A percentile compares a stretch with the other conserved stretches of the same genome.
Evolutionary conservation across 768 basidiomycete species (phyloP).

Genomic region (Tremella mesenterica): DNA sequence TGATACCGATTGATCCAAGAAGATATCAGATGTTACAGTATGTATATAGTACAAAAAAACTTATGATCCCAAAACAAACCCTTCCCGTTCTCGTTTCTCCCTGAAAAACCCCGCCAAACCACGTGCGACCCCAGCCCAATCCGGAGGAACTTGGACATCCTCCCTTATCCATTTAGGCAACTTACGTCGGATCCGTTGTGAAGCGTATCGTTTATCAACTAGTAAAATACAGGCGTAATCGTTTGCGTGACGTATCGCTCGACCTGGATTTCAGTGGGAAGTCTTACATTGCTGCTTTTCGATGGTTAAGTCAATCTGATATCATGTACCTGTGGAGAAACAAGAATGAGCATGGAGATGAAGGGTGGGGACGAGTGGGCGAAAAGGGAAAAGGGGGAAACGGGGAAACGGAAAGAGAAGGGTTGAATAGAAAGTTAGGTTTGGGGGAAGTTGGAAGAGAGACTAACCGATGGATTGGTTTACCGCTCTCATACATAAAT

Average conservation of each 20-base stretch:
- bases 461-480: constrained; percentile 89
- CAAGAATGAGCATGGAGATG: too few species aligned
- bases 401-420: too few species aligned
- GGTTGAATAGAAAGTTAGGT: too few species aligned
- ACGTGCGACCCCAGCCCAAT: constrained; percentile 64
- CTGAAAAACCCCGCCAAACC: constrained; percentile 63
- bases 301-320: too few species aligned
- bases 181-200: constrained; percentile 60
- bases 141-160: constrained; percentile 53
- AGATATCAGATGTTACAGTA: too few species aligned
- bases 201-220: constrained; percentile 72
- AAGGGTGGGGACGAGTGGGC: too few species aligned
- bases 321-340: too few species aligned
- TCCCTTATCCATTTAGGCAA: constrained; percentile 85
- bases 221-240: constrained; percentile 91
- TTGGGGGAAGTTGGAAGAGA: too few species aligned
- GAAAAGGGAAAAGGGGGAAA: background rate
- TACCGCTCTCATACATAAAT: constrained; percentile 55
- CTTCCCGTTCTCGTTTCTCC: constrained; percentile 46
- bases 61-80: too few species aligned
- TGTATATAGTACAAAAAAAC: too few species aligned
- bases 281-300: background rate
- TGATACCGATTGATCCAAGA: too few species aligned
- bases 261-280: constrained; percentile 51
- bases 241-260: constrained; percentile 79